Percentiles rank a stretch among this genome's conserved stretches.
phyloP scores from a whole-genome alignment of 2,329 filamentous ascomycete genomes.

The Mycosphaerella arachidis region DNA sequence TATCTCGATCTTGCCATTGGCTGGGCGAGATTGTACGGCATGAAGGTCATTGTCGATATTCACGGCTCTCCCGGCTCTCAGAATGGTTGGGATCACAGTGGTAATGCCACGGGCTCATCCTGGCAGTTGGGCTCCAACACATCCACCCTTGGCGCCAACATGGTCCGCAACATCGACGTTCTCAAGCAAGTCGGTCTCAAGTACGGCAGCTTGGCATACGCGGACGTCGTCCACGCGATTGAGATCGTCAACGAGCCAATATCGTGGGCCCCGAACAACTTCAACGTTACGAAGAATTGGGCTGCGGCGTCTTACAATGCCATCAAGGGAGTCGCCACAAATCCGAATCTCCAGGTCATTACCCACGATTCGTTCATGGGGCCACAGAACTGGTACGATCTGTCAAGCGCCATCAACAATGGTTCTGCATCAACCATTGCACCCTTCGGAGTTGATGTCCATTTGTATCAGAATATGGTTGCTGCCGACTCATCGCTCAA shows the following conservation, averaged over 20 bases:
- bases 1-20: constrained; percentile 48
- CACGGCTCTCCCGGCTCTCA: constrained; percentile 48
- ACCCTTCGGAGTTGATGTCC: constrained; percentile 40
- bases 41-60: constrained; percentile 50
- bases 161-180: constrained; percentile 34
- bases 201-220: constrained; percentile 37
- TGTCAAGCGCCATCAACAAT: constrained; percentile 1
- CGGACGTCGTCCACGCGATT: constrained; percentile 41
- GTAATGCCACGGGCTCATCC: constrained; percentile 5
- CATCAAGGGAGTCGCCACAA: constrained; percentile 31
- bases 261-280: constrained; percentile 34
- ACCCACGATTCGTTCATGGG: constrained; percentile 39
- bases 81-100: constrained; percentile 46
- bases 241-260: constrained; percentile 45
- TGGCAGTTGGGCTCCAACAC: constrained; percentile 13
- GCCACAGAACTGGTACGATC: constrained; percentile 30
- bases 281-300: constrained; percentile 35
- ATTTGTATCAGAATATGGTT: constrained; percentile 44
- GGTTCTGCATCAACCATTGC: constrained; percentile 19
- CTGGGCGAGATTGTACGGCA: constrained; percentile 42
- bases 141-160: constrained; percentile 32
- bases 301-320: constrained; percentile 33
- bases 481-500: constrained; percentile 34
- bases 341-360: constrained; percentile 34
- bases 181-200: constrained; percentile 38